Evolutionary conservation across 225 moss, liverwort and hornwort species (phyloP).

Genomic region (Marchantia polymorpha): DNA sequence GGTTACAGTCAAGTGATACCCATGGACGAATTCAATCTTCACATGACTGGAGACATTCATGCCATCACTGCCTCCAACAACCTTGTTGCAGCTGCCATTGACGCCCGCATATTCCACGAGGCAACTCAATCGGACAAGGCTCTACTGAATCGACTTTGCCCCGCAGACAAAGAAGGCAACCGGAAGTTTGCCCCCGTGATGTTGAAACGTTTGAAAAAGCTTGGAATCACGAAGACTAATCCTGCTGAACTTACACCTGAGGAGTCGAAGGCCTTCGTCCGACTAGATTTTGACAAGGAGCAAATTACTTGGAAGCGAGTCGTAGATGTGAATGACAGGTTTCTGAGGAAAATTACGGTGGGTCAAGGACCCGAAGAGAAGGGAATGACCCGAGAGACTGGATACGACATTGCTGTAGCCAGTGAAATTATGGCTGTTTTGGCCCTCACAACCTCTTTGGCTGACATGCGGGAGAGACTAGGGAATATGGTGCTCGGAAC

Average conservation of each 20-base stretch:
- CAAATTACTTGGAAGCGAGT: slow-evolving; percentile 90
- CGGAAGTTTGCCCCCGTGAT: slow-evolving; percentile 71
- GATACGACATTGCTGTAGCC: slow-evolving; percentile 92
- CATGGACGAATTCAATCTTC: slow-evolving; percentile 98
- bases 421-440: slow-evolving; percentile 99
- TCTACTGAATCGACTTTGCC: slow-evolving; percentile 80
- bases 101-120: slow-evolving; percentile 92
- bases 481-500: slow-evolving; percentile 94
- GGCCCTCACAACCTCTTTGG: slow-evolving; percentile 82
- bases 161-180: slow-evolving; percentile 76
- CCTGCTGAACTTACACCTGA: slow-evolving; percentile 65
- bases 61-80: slow-evolving; percentile 98
- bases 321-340: slow-evolving; percentile 91
- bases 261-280: slow-evolving; percentile 67
- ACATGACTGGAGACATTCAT: slow-evolving; percentile 98
- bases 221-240: slow-evolving; percentile 72
- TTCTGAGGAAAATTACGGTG: slow-evolving; percentile 76
- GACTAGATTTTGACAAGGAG: slow-evolving; percentile 76
- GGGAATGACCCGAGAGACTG: slow-evolving; percentile 90
- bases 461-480: slow-evolving; percentile 82
- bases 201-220: slow-evolving; percentile 85
- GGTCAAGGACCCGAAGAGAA: slow-evolving; percentile 97
- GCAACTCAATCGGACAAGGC: slow-evolving; percentile 85
- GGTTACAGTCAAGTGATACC: slow-evolving; percentile 99
- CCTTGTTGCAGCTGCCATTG: slow-evolving; percentile 89